Percentiles rank a stretch among this genome's conserved stretches.
Evolutionary conservation across 140 eudicot species (phyloP).

Genomic region (Erigeron philadelphicus): DNA sequence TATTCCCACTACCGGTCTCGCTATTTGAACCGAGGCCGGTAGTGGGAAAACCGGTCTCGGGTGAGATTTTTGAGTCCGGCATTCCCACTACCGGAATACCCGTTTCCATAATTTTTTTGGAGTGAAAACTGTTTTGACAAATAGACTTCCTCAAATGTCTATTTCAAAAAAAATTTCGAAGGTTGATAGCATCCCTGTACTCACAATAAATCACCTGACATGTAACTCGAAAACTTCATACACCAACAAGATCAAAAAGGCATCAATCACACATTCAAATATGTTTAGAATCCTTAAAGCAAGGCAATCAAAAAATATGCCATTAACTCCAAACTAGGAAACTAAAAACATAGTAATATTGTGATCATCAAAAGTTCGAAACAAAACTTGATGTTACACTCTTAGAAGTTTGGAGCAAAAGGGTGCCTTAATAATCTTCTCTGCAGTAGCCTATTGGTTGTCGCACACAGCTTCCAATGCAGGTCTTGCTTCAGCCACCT

Average conservation of each 20-base stretch:
- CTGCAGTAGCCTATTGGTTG: slow-evolving; percentile 2
- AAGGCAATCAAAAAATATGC: too few species aligned
- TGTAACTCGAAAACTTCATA: not conserved
- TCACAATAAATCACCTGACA: not conserved
- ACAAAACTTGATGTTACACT: slow-evolving; percentile 13
- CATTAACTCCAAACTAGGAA: not conserved
- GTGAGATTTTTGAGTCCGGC: too few species aligned
- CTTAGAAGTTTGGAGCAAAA: not conserved
- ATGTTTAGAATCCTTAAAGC: not conserved
- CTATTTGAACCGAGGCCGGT: too few species aligned
- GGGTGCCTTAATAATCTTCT: not conserved
- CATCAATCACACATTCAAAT: not conserved
- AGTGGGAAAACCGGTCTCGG: too few species aligned
- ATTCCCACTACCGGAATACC: too few species aligned
- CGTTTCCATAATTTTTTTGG: too few species aligned
- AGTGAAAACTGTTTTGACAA: too few species aligned
- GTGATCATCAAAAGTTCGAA: not conserved
- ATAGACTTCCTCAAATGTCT: too few species aligned
- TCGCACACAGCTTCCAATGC: slow-evolving; percentile 24
- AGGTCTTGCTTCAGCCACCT: slow-evolving; percentile 22
- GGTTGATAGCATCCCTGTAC: too few species aligned
- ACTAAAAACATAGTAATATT: not conserved
- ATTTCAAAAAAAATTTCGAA: too few species aligned
- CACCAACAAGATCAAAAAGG: not conserved
- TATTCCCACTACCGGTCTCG: too few species aligned